A percentile compares a stretch with the other conserved stretches of the same genome.
Conservation (phyloP, 106 monocot genomes). For the Platanthera guangdongensis region DNA sequence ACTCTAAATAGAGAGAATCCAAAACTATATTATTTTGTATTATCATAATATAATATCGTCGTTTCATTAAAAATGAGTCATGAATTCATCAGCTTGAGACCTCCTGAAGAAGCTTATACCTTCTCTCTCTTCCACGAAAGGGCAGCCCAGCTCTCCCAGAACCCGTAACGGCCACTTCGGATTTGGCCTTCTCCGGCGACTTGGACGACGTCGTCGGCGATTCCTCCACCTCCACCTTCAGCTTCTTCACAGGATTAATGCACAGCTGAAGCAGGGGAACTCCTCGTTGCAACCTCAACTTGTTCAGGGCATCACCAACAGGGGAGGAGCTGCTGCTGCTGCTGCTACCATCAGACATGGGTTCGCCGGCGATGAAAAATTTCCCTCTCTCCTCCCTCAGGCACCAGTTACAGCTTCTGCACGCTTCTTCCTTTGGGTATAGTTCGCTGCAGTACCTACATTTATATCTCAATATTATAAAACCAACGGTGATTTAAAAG, state of each 20-base stretch:
- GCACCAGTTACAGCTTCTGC: conserved; percentile 42
- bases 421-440: conserved; percentile 31
- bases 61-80: neutral
- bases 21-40: no score
- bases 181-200: neutral
- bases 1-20: no score
- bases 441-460: conserved; percentile 57
- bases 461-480: no score
- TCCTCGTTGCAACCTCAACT: neutral
- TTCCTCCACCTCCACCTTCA: conserved; percentile 7
- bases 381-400: conserved; percentile 18
- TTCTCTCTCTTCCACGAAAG: conserved; percentile 31
- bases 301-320: neutral
- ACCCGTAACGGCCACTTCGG: neutral
- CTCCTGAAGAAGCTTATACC: conserved; percentile 47
- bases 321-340: neutral
- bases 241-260: conserved; percentile 31
- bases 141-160: conserved; percentile 1
- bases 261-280: neutral
- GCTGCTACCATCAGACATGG: neutral
- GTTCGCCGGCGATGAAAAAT: neutral
- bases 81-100: conserved; percentile 25
- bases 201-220: neutral
- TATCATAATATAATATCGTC: no score
- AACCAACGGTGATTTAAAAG: no score